Evolutionary conservation across 2,329 filamentous ascomycete species (phyloP), one percentile per base, ranked within the genome.

Genomic region (Nemania serpens): DNA sequence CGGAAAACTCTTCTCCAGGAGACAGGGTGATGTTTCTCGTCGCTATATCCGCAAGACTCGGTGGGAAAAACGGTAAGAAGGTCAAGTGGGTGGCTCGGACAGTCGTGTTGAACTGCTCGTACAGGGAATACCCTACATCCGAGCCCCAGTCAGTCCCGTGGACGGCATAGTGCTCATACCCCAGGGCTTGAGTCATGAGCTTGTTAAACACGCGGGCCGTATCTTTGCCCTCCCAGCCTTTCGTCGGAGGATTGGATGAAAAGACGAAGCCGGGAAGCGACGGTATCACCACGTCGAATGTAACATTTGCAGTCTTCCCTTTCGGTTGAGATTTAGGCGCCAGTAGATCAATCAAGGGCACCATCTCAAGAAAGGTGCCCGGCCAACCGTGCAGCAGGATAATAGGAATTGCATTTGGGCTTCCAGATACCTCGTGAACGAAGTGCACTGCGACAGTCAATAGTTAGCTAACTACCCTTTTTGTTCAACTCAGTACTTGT

Each of bases 351-450:
- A 55, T 51, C 46, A 59, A 33, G 15, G 51, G 57, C 15, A n/a
- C 13, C 20, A 59, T 33, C 13, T 59, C 57, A 29, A 59, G 57
- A 33, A 59, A 59, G 3, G 57, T 29, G 12, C 57, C 51, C 3
- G 57, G 57, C 57, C 57, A 59, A 17, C 57, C 57, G 29, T 59
- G 57, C 2, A 59, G 50, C 29, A 59, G 15, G 46, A 59, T 59
- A 20, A 59, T 50, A 22, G 57, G 57, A 13, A 59, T 55, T 7
- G 57, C 51, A 2, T 51, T 15, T 13, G 57, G 45, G 12, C 18
- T 39, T 33, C 51, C 51, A 6, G 57, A 59, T 34, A 45, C 20
- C n/a, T 50, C 46, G 13, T 59, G 57, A 3, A 59, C 51, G 20
- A 55, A 59, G 46, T 59, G 57, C 11, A 59, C 56, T 58, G 13